A percentile compares a stretch with the other conserved stretches of the same genome.
phyloP scores from a whole-genome alignment of 208 protist genomes.

The Phytomonas francai region DNA sequence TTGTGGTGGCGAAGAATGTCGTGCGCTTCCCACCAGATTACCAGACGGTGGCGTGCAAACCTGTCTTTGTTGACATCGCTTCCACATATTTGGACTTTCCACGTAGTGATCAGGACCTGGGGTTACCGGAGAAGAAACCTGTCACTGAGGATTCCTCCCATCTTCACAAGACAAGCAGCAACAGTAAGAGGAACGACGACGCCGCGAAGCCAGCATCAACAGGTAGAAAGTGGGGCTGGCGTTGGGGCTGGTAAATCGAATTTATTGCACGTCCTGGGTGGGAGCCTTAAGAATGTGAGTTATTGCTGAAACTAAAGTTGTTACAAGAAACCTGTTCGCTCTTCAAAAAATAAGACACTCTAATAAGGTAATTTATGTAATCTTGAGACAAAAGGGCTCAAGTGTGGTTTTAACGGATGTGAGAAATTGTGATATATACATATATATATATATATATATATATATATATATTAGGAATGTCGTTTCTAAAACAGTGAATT shows the following conservation, averaged over 20 bases:
- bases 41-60: slow-evolving; percentile 72
- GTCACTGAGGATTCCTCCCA: not conserved
- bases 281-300: not conserved
- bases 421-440: not conserved
- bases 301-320: not conserved
- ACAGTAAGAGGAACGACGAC: slow-evolving; percentile 14
- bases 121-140: not conserved
- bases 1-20: slow-evolving; percentile 47
- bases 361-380: not conserved
- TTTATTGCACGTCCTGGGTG: not conserved
- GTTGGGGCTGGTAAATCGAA: slow-evolving; percentile 13
- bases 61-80: slow-evolving; percentile 80
- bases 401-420: not conserved
- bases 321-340: too few species aligned
- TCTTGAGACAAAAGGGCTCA: not conserved
- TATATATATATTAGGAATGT: not conserved
- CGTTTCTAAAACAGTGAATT: not conserved
- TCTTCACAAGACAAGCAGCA: not conserved
- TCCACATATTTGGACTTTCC: slow-evolving; percentile 71
- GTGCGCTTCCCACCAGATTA: slow-evolving; percentile 76
- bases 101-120: not conserved
- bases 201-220: not conserved
- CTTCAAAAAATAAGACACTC: not conserved
- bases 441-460: not conserved
- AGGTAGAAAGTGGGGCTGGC: not conserved